phyloP scores from a whole-genome alignment of 73 alveolate genomes.

The Tetrahymena elliotti region DNA sequence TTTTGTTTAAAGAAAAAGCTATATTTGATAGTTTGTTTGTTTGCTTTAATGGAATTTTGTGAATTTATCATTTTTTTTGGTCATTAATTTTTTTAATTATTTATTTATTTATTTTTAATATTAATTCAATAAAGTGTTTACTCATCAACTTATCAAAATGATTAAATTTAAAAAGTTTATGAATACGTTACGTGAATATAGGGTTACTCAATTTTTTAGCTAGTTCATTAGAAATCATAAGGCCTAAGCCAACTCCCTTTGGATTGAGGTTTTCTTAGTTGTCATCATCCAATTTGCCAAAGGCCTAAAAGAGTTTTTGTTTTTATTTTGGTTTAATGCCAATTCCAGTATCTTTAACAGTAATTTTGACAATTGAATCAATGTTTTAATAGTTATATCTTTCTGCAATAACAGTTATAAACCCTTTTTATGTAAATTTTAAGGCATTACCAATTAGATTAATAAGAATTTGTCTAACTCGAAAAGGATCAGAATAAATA shows the following conservation, averaged over 20 bases:
- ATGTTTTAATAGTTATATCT: not conserved
- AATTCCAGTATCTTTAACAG: slow-evolving; percentile 31
- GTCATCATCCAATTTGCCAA: slow-evolving; percentile 33
- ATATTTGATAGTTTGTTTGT: too few species aligned
- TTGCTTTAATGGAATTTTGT: too few species aligned
- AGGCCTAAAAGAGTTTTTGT: slow-evolving; percentile 22
- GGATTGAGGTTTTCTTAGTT: slow-evolving; percentile 16
- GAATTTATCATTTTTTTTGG: too few species aligned
- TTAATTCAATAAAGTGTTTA: too few species aligned
- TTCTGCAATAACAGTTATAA: not conserved
- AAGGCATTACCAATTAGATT: slow-evolving; percentile 42
- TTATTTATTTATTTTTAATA: too few species aligned
- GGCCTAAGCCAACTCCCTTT: slow-evolving; percentile 41
- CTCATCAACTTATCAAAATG: too few species aligned
- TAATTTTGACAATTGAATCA: slow-evolving; percentile 1
- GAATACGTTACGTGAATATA: not conserved
- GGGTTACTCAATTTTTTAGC: slow-evolving; percentile 4
- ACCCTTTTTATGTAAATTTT: slow-evolving; percentile 26
- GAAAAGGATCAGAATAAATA: slow-evolving; percentile 20
- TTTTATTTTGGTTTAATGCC: slow-evolving; percentile 31
- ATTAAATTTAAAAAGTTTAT: not conserved
- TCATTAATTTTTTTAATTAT: too few species aligned
- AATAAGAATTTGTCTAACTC: slow-evolving; percentile 15
- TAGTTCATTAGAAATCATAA: slow-evolving; percentile 17
- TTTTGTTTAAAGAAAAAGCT: too few species aligned